Evolutionary conservation across 148 eudicot species (phyloP).

Genomic region (Cornus suecica): DNA sequence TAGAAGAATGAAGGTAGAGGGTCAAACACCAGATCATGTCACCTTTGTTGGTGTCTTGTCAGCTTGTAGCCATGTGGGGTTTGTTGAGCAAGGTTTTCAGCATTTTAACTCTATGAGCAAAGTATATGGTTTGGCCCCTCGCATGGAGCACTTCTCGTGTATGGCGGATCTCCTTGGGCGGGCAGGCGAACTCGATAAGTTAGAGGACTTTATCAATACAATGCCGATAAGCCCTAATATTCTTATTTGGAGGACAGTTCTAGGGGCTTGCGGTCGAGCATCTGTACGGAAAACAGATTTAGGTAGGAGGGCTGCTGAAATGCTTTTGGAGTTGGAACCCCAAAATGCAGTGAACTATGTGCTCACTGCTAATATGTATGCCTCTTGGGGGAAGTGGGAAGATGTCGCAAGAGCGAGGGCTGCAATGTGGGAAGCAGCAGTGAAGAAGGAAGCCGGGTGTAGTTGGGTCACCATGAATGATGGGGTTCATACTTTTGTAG

Average conservation of each 20-base stretch:
- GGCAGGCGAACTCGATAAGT: conserved; percentile 60
- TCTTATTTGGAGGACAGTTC: conserved; percentile 78
- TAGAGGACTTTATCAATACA: conserved; percentile 55
- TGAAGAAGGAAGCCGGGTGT: conserved; percentile 71
- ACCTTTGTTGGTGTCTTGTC: conserved; percentile 81
- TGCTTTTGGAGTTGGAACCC: conserved; percentile 70
- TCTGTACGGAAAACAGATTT: conserved; percentile 45
- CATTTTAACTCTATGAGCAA: conserved; percentile 68
- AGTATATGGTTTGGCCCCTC: conserved; percentile 46
- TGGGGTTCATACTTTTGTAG: conserved; percentile 71
- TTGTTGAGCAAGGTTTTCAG: conserved; percentile 47
- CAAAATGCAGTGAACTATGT: conserved; percentile 68
- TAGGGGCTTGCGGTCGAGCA: conserved; percentile 59
- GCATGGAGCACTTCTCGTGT: conserved; percentile 79
- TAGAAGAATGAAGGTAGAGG: conserved; percentile 45
- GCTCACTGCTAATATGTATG: conserved; percentile 78
- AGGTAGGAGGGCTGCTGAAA: conserved; percentile 62
- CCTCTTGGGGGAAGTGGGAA: conserved; percentile 68
- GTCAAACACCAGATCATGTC: conserved; percentile 70
- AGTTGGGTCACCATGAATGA: conserved; percentile 86
- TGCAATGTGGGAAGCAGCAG: conserved; percentile 48
- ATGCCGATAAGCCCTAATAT: conserved; percentile 67
- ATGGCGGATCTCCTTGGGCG: conserved; percentile 83
- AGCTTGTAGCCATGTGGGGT: conserved; percentile 81
- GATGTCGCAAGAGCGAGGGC: conserved; percentile 49